phyloP scores from a whole-genome alignment of 2,329 filamentous ascomycete genomes.

The Dactylellina leptospora region DNA sequence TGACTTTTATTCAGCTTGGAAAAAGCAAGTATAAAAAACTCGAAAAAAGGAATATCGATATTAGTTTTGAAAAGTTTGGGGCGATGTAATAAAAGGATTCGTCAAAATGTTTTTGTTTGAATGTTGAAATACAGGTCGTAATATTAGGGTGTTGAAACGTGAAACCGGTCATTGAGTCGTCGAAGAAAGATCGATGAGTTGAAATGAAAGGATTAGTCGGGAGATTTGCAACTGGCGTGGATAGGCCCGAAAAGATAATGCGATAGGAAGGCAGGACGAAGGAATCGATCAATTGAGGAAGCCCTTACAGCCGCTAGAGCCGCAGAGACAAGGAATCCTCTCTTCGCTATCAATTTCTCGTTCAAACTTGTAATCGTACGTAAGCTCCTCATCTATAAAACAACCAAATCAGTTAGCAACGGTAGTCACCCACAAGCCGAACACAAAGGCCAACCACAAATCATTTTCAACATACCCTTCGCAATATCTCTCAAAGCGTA shows the following conservation, averaged over 20 bases:
- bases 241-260: neutral
- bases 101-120: constrained; percentile 4
- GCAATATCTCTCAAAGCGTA: constrained; percentile 95
- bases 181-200: neutral
- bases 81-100: constrained; percentile 5
- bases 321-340: constrained; percentile 95
- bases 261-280: neutral
- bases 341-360: constrained; percentile 93
- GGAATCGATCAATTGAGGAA: constrained; percentile 80
- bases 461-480: constrained; percentile 87
- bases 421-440: too few species aligned
- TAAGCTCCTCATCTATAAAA: constrained; percentile 88
- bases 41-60: neutral
- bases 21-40: constrained; percentile 20
- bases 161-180: neutral
- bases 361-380: constrained; percentile 99
- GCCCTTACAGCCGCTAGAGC: constrained; percentile 94
- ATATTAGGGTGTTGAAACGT: constrained; percentile 42
- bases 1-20: constrained; percentile 30
- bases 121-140: constrained; percentile 50
- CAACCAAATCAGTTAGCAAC: constrained; percentile 55
- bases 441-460: too few species aligned
- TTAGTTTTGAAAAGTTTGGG: constrained; percentile 13
- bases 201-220: neutral
- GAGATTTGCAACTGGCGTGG: neutral